Percentiles rank a stretch among this genome's conserved stretches.
phyloP scores from a whole-genome alignment of 1,284 basidiomycete genomes.

The Trichosporon sp. region DNA sequence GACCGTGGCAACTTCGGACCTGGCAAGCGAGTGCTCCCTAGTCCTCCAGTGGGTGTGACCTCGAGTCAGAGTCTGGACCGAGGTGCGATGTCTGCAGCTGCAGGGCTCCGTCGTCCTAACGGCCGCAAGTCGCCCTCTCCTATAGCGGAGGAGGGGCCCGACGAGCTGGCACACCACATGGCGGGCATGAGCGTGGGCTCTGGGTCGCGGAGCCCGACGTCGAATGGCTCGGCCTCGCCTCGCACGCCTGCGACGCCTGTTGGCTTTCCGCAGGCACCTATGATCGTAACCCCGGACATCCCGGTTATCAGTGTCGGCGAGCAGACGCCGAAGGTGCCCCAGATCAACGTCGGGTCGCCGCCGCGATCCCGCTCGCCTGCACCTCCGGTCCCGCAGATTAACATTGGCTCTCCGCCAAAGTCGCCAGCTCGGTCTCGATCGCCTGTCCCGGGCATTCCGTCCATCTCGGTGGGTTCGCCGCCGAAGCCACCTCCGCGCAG shows the following conservation, averaged over 20 bases:
- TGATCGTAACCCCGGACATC: not conserved
- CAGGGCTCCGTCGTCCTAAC: not conserved
- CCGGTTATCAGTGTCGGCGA: slow-evolving; percentile 4
- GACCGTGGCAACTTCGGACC: slow-evolving; percentile 34
- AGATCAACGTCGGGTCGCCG: not conserved
- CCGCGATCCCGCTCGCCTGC: not conserved
- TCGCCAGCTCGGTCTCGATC: not conserved
- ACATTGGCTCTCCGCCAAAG: not conserved
- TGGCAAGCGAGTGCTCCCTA: slow-evolving; percentile 33
- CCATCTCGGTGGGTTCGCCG: not conserved
- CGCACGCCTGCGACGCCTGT: not conserved
- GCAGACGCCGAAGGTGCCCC: not conserved
- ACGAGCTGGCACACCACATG: slow-evolving; percentile 13
- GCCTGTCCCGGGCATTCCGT: not conserved
- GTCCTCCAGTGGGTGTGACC: slow-evolving; percentile 35
- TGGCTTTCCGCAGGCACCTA: not conserved
- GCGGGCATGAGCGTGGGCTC: slow-evolving; percentile 6
- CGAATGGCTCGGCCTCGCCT: not conserved
- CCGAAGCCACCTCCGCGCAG: not conserved
- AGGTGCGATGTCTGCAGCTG: slow-evolving; percentile 20
- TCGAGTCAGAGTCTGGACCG: slow-evolving; percentile 39
- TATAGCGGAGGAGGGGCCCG: slow-evolving; percentile 3
- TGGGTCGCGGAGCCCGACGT: slow-evolving; percentile 5
- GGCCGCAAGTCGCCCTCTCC: not conserved
- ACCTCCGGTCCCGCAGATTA: not conserved